Conservation (phyloP, 176 grass and related monocot genomes). For the Juncus effusus region DNA sequence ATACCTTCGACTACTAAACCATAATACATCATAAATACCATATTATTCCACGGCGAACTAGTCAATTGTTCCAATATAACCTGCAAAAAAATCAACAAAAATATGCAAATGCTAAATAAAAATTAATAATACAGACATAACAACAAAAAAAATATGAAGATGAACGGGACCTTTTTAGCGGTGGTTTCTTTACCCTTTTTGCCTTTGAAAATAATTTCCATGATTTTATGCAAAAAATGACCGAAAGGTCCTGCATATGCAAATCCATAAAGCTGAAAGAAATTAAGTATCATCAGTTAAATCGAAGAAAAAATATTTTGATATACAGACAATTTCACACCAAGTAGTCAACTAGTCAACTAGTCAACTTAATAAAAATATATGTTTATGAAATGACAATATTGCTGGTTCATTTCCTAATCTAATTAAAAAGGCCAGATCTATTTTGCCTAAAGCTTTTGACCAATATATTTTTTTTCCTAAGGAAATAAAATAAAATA, state of each 20-base stretch:
- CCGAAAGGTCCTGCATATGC: slow-evolving; percentile 76
- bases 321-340: no score
- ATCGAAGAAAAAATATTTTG: background rate
- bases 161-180: slow-evolving; percentile 64
- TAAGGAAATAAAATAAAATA: no score
- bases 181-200: slow-evolving; percentile 86
- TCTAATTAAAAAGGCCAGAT: no score
- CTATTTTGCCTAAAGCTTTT: no score
- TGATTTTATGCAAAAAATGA: slow-evolving; percentile 80
- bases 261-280: slow-evolving; percentile 69
- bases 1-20: slow-evolving; percentile 71
- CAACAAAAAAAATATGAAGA: slow-evolving; percentile 13
- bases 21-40: slow-evolving; percentile 80
- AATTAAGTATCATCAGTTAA: background rate
- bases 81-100: slow-evolving; percentile 16
- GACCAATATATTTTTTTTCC: no score
- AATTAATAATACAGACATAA: background rate
- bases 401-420: no score
- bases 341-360: no score
- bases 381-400: no score
- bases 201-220: slow-evolving; percentile 78
- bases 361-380: no score
- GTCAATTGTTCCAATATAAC: slow-evolving; percentile 74
- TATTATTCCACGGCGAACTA: slow-evolving; percentile 69
- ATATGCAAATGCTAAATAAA: slow-evolving; percentile 2